phyloP scores from a whole-genome alignment of 192 early-diverging fungal species.

The Glomus cerebriforme region DNA sequence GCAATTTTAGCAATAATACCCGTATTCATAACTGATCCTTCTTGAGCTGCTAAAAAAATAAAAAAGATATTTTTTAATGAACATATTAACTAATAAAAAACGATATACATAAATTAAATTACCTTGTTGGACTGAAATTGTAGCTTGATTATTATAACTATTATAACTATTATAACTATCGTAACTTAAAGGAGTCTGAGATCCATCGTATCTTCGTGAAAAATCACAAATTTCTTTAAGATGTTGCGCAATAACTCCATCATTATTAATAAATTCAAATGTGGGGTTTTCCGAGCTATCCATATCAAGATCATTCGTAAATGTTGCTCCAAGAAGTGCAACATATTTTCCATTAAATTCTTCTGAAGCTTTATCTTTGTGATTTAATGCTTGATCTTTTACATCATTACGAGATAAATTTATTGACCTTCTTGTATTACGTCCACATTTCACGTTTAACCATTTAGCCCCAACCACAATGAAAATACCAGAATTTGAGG shows the following conservation, averaged over 20 bases:
- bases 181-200: neutral
- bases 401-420: neutral
- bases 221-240: neutral
- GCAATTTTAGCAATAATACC: neutral
- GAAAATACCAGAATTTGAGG: conserved; percentile 13
- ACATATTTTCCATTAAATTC: neutral
- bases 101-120: neutral
- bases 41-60: too few relatives aligned
- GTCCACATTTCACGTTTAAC: neutral
- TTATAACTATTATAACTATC: too few relatives aligned
- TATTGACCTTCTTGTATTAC: neutral
- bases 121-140: neutral
- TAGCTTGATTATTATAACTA: neutral
- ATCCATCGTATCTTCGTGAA: too few relatives aligned
- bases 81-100: neutral
- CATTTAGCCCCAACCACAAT: neutral
- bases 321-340: neutral
- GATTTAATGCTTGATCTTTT: neutral
- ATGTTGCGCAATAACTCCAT: neutral
- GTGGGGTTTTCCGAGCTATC: neutral
- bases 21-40: too few relatives aligned
- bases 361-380: neutral
- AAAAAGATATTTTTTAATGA: too few relatives aligned
- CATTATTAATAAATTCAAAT: neutral
- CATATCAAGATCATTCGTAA: neutral